These are phyloP conservation scores for Ceriops zippeliana DNA, from an alignment of 345 rosid genomes.

Conservation along the genomic window DNA sequence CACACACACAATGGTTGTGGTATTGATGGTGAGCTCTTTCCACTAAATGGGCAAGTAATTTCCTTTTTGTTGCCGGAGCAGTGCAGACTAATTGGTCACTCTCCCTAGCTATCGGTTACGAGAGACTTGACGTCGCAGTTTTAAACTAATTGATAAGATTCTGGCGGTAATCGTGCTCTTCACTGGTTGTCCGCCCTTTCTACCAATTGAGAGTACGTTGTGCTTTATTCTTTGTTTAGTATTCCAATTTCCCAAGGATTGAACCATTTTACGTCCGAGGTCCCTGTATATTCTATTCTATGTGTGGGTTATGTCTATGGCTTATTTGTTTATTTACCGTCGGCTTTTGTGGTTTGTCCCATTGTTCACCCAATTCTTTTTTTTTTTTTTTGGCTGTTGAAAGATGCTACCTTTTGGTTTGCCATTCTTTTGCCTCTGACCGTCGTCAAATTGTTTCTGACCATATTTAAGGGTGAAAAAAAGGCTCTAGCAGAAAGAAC, in stretches of 20 bases:
- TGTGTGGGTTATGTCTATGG: constrained; percentile 13
- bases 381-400: not conserved
- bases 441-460: not conserved
- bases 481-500: not conserved
- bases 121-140: not conserved
- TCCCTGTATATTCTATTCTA: constrained; percentile 20
- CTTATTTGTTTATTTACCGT: constrained; percentile 5
- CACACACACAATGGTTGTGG: constrained; percentile 82
- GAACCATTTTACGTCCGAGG: constrained; percentile 15
- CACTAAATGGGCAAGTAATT: constrained; percentile 75
- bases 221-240: not conserved
- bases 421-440: not conserved
- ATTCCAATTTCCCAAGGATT: not conserved
- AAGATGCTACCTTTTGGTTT: not conserved
- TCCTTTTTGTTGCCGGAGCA: constrained; percentile 89
- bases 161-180: not conserved
- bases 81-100: constrained; percentile 82
- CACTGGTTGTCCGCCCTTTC: not conserved
- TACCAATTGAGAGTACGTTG: not conserved
- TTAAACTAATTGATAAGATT: not conserved
- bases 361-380: not conserved
- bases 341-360: not conserved
- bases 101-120: constrained; percentile 6
- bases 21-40: constrained; percentile 87
- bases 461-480: not conserved